These are phyloP conservation scores for Colletotrichum orchidophilum DNA, from an alignment of 2,329 filamentous ascomycete genomes.

Conservation along the genomic window DNA sequence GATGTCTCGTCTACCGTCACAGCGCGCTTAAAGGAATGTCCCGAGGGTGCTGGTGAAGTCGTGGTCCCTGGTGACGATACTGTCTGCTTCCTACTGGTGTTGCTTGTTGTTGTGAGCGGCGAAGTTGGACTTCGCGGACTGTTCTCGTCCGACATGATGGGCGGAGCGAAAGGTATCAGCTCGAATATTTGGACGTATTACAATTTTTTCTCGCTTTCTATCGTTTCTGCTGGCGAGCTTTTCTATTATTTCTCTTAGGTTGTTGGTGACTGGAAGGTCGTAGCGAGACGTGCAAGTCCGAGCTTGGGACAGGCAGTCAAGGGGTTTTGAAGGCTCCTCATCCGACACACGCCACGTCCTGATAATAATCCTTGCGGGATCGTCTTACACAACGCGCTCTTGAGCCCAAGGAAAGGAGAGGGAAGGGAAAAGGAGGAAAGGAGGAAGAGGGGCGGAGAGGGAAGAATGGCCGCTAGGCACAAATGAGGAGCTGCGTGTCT, in stretches of 20 bases:
- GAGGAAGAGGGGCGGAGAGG: not conserved
- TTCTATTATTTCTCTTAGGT: not conserved
- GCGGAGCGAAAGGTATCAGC: not conserved
- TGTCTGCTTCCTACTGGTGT: slow-evolving; percentile 31
- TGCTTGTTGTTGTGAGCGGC: slow-evolving; percentile 25
- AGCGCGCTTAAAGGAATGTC: slow-evolving; percentile 52
- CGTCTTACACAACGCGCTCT: not conserved
- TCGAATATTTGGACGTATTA: not conserved
- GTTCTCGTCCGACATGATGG: slow-evolving; percentile 32
- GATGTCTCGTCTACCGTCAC: slow-evolving; percentile 49
- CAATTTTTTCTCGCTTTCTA: not conserved
- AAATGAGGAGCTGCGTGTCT: slow-evolving; percentile 14
- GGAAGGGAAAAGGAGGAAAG: slow-evolving; percentile 14
- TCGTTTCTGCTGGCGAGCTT: not conserved
- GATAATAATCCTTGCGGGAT: not conserved
- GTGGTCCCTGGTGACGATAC: slow-evolving; percentile 24
- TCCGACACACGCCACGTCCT: slow-evolving; percentile 8
- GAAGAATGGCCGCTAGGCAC: slow-evolving; percentile 22
- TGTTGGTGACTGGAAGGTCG: not conserved
- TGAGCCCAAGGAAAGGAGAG: slow-evolving; percentile 6
- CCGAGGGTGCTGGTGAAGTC: slow-evolving; percentile 37
- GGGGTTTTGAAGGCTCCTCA: slow-evolving; percentile 31
- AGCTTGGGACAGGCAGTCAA: slow-evolving; percentile 26
- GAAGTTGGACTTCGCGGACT: slow-evolving; percentile 25
- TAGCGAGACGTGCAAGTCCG: slow-evolving; percentile 16